Evolutionary conservation across 768 basidiomycete species (phyloP).

Genomic region (Auriscalpium vulgare): DNA sequence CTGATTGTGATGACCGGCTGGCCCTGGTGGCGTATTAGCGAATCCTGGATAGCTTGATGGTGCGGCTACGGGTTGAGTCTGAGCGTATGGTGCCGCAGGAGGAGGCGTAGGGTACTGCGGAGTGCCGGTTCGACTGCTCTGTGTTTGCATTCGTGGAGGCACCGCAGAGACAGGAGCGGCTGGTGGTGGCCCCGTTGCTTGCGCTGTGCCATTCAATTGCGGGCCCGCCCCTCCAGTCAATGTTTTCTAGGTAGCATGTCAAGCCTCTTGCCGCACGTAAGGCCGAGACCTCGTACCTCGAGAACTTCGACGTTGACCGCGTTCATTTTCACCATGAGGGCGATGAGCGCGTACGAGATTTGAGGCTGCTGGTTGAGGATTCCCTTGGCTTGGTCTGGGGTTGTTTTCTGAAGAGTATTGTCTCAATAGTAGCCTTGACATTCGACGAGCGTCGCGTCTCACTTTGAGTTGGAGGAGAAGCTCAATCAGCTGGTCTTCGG

Average conservation of each 20-base stretch:
- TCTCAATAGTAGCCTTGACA: not conserved
- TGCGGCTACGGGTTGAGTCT: conserved; percentile 1
- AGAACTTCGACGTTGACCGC: conserved; percentile 69
- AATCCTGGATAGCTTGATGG: not conserved
- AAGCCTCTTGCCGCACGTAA: not conserved
- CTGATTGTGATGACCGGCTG: conserved; percentile 3
- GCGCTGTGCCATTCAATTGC: not conserved
- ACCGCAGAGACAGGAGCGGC: not conserved
- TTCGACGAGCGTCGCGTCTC: not conserved
- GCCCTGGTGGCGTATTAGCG: not conserved
- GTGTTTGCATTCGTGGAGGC: not conserved
- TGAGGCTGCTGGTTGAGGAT: conserved; percentile 69
- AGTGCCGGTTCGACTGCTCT: not conserved
- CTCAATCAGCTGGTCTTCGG: conserved; percentile 64
- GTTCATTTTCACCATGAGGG: conserved; percentile 71
- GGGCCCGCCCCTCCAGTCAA: not conserved
- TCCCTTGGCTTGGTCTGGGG: conserved; percentile 55
- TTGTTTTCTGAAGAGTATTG: conserved; percentile 49
- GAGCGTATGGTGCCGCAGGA: not conserved
- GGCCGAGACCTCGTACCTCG: conserved; percentile 38
- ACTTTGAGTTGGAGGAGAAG: conserved; percentile 71
- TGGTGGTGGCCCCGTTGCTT: not conserved
- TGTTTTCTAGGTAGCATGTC: not conserved
- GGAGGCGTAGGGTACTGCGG: not conserved
- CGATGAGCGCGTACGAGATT: conserved; percentile 70